Evolutionary conservation across 1,284 basidiomycete genomes (phyloP), one percentile per base, ranked within the genome.

Genomic region (Trametes versicolor): DNA sequence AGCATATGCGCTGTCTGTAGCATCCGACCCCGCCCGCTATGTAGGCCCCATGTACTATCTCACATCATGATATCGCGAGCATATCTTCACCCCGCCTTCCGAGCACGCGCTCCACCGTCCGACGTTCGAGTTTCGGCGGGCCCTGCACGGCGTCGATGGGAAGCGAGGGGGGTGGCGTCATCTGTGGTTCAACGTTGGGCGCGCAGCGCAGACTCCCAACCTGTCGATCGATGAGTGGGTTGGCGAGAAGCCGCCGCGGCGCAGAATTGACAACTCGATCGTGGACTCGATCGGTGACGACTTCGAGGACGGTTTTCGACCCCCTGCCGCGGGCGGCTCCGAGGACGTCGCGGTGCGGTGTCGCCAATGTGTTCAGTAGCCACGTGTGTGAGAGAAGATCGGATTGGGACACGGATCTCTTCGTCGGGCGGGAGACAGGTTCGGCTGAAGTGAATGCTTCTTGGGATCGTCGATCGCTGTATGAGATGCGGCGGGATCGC

Each of bases 1-100:
- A 52, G 60, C 60, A 43, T 62, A 45, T 45, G 49, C 54, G 60
- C 50, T 59, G 48, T 59, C 54, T 68, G 66, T 68, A 68, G 63
- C 66, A 68, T 68, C 66, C 61, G 56, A 65, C 58, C 55, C 25
- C 29, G 29, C 29, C 29, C 29, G 32, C 37, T 56, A 63, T 60
- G 63, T 60, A 58, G 58, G 50, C 37, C 51, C 39, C 29, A 23
- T 56, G 57, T 51, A 54, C 52, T n/a, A 32, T 36, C 50, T 51
- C 43, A 48, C 36, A 17, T 19, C 25, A 27, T 29, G 15, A 32
- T 23, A 36, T 36, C 19, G 27, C 34, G 23, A 23, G n/a, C 43
- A 12, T 41, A 51, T 51, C 27, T 32, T 45, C 48, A 56, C 54
- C 47, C 32, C 45, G 9, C 32, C 41, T 21, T 21, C n/a, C 19